Conservation (phyloP, 495 filamentous ascomycete genomes). For the Physcia stellaris region DNA sequence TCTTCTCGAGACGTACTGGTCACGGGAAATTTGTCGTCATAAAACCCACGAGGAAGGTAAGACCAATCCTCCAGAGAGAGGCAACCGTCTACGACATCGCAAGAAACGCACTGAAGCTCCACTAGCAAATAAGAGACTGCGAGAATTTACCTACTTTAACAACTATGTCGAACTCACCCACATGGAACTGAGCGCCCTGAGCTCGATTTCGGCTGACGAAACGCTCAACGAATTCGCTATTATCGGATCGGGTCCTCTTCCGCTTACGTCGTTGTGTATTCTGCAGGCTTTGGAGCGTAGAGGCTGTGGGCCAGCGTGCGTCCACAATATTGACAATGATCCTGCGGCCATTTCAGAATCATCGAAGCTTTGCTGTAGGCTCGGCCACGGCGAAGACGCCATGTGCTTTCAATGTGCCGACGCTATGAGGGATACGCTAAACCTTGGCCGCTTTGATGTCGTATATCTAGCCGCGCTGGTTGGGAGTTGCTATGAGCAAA, state of each 20-base stretch:
- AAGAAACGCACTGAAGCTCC: too few species aligned
- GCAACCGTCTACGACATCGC: too few species aligned
- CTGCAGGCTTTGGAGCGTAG: constrained; percentile 4
- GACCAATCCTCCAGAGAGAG: too few species aligned
- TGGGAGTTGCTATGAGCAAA: constrained; percentile 21
- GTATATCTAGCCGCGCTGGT: constrained; percentile 34
- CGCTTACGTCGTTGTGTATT: constrained; percentile 25
- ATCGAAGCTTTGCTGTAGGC: constrained; percentile 11
- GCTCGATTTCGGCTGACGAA: constrained; percentile 9
- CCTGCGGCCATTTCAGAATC: constrained; percentile 19
- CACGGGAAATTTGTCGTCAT: constrained; percentile 14
- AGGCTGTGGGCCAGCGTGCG: not conserved
- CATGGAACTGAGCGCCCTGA: constrained; percentile 25
- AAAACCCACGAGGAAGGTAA: constrained; percentile 8
- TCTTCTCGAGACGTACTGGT: constrained; percentile 25
- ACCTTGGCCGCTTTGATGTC: constrained; percentile 23
- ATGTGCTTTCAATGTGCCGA: constrained; percentile 22
- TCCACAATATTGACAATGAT: constrained; percentile 23
- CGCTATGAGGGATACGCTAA: constrained; percentile 11
- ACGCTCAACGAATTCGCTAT: constrained; percentile 17
- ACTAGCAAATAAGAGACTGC: constrained; percentile 8
- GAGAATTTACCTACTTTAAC: constrained; percentile 27
- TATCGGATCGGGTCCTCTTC: constrained; percentile 31
- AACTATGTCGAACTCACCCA: constrained; percentile 30
- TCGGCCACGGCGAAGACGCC: constrained; percentile 12